Evolutionary conservation across 2,329 filamentous ascomycete genomes (phyloP).

Genomic region (Catunica adiposa): DNA sequence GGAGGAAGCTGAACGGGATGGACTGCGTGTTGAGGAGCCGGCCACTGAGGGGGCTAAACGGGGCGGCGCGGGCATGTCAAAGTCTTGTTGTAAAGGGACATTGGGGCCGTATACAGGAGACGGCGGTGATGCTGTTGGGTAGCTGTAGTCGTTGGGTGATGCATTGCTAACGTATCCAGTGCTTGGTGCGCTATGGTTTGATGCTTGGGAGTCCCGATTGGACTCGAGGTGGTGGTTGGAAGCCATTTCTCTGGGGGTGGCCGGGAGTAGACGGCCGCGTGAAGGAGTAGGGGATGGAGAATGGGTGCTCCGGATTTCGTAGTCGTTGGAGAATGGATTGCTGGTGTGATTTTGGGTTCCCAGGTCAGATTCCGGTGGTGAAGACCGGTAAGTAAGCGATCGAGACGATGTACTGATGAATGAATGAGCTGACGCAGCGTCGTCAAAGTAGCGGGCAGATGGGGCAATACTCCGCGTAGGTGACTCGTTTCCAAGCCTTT

Average conservation of each 20-base stretch:
- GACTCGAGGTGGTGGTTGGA: background rate
- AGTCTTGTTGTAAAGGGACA: constrained; percentile 11
- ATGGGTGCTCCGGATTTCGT: background rate
- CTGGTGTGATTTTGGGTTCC: background rate
- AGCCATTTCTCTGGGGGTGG: too few species aligned
- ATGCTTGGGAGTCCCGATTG: constrained; percentile 4
- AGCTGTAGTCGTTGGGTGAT: constrained; percentile 6
- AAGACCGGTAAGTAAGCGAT: background rate
- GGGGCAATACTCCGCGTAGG: background rate
- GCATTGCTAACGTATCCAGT: constrained; percentile 1
- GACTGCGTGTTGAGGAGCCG: background rate
- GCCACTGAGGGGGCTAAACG: background rate
- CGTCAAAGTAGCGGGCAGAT: background rate
- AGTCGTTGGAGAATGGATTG: background rate
- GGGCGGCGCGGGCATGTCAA: constrained; percentile 7
- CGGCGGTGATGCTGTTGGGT: constrained; percentile 2
- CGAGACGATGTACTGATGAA: background rate
- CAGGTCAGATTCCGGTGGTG: too few species aligned
- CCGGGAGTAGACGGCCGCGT: background rate
- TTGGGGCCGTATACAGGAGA: constrained; percentile 9
- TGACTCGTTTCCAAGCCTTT: background rate
- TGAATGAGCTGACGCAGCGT: background rate
- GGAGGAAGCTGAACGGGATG: constrained; percentile 8
- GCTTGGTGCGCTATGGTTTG: background rate
- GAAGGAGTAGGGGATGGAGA: background rate